Percentiles rank a stretch among this genome's conserved stretches.
Conservation (phyloP, 2,329 filamentous ascomycete genomes). For the Nigrospora sphaerica region DNA sequence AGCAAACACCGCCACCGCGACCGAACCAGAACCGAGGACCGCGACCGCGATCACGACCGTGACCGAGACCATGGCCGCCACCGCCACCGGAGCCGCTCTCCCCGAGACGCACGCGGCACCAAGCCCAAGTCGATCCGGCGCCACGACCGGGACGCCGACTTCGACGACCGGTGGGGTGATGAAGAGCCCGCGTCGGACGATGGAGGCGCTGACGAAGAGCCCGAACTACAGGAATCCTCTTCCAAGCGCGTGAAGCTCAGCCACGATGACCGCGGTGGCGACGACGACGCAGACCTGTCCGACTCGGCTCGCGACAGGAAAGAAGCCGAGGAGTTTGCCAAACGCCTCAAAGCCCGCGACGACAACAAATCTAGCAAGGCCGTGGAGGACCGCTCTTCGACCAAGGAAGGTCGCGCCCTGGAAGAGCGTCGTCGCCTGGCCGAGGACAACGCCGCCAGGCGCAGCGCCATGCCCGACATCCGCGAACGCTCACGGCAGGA, state of each 20-base stretch:
- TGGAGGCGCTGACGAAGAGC: conserved; percentile 38
- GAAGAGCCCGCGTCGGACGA: conserved; percentile 51
- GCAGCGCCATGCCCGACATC: conserved; percentile 70
- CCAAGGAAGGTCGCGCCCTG: conserved; percentile 42
- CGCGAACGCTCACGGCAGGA: conserved; percentile 81
- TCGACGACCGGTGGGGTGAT: conserved; percentile 77
- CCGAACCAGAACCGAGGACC: conserved; percentile 13
- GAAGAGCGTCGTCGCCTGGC: conserved; percentile 56
- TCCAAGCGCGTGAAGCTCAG: conserved; percentile 62
- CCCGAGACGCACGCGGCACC: conserved; percentile 14
- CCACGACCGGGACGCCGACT: conserved; percentile 37
- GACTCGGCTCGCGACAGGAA: conserved; percentile 61
- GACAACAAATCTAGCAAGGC: conserved; percentile 62
- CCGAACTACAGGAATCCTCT: conserved; percentile 61
- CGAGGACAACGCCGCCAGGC: conserved; percentile 60
- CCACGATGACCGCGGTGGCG: conserved; percentile 40
- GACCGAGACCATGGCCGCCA: conserved; percentile 15
- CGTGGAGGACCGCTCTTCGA: conserved; percentile 33
- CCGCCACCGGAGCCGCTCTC: conserved; percentile 22
- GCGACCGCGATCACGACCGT: conserved; percentile 18
- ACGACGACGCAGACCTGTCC: conserved; percentile 42
- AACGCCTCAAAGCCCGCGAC: conserved; percentile 66
- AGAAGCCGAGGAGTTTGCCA: conserved; percentile 76
- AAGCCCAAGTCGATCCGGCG: conserved; percentile 34
- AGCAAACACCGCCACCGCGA: conserved; percentile 31